Base-by-base conservation (phyloP, 2,329 filamentous ascomycete species). In the Xylaria sp. region DNA sequence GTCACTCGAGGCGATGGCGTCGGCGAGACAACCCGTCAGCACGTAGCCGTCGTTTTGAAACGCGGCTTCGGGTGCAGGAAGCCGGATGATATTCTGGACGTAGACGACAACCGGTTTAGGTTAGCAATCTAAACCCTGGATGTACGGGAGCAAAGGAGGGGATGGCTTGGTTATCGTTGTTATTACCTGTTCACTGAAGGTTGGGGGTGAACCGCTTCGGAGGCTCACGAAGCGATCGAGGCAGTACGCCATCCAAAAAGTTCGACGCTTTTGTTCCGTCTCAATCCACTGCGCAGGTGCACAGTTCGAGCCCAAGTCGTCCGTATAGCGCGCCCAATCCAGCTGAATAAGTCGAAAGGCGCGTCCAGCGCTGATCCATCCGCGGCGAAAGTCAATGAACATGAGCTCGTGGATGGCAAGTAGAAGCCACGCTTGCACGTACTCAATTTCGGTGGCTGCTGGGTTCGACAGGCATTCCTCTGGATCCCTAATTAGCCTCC, bases 231-330 rank as follows among this genome's bases (percentile, higher is more conserved):
- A 77, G 0, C 75, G 77, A 69, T 81, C 79, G 17, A 81, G 65
- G 13, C 72, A 74, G 60, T 78, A 81, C 0, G 79, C 79, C 74
- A 81, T 75, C 79, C 79, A 81, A 67, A 81, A 81, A 0, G 76
- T 77, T n/a, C 79, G 67, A 15, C 79, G 65, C 47, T 73, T 75
- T 63, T 79, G 75, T 65, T 81, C 79, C 9, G 73, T 67, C n/a
- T 76, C 73, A 10, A 75, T 71, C 67, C 71, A 77, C n/a, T 73
- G 71, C 22, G 53, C 42, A 4, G 62, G 42, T 2, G 31, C 56
- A 42, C 47, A 53, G 10, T 61, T 60, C 2, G 38, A 45, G 66
- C 63, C 61, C 42, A 70, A 33, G 54, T 62, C 50, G 44, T 81
- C 79, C n/a, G 79, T 68, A 42, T 80, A 77, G 61, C 78, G 73